A percentile compares a stretch with the other conserved stretches of the same genome.
phyloP scores from a whole-genome alignment of 345 rosid species.

The Anacardium occidentale region DNA sequence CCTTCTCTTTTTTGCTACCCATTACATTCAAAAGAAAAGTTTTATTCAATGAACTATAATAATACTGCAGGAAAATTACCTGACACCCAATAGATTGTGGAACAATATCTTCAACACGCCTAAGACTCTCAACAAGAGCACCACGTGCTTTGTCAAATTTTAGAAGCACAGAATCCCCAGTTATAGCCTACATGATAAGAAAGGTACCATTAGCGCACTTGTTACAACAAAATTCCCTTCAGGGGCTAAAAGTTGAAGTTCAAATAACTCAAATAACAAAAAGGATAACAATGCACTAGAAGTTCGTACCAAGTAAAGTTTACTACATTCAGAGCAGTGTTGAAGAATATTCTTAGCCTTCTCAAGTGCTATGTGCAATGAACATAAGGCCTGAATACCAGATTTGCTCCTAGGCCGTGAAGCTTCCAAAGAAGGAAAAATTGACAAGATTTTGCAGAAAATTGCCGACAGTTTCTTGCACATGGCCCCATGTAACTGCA shows the following conservation, averaged over 20 bases:
- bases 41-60: background rate
- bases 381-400: slow-evolving; percentile 92
- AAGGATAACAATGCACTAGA: background rate
- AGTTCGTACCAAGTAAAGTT: slow-evolving; percentile 79
- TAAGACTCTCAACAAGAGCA: slow-evolving; percentile 80
- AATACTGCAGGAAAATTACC: slow-evolving; percentile 33
- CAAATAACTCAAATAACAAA: background rate
- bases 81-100: slow-evolving; percentile 81
- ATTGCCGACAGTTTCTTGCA: slow-evolving; percentile 69
- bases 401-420: slow-evolving; percentile 96
- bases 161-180: slow-evolving; percentile 83
- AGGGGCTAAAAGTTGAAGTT: background rate
- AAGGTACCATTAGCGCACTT: slow-evolving; percentile 11
- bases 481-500: slow-evolving; percentile 92
- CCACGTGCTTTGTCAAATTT: slow-evolving; percentile 78
- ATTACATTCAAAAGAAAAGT: background rate
- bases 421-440: slow-evolving; percentile 95
- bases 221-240: slow-evolving; percentile 4
- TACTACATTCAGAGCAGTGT: slow-evolving; percentile 91
- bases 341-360: slow-evolving; percentile 80
- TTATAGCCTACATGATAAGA: slow-evolving; percentile 67
- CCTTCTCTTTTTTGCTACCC: background rate
- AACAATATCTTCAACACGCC: slow-evolving; percentile 91
- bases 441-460: slow-evolving; percentile 64
- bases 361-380: slow-evolving; percentile 90